Evolutionary conservation across 129 eudicot genomes (phyloP), one percentile per base, ranked within the genome.

Genomic region (Deinandra increscens): DNA sequence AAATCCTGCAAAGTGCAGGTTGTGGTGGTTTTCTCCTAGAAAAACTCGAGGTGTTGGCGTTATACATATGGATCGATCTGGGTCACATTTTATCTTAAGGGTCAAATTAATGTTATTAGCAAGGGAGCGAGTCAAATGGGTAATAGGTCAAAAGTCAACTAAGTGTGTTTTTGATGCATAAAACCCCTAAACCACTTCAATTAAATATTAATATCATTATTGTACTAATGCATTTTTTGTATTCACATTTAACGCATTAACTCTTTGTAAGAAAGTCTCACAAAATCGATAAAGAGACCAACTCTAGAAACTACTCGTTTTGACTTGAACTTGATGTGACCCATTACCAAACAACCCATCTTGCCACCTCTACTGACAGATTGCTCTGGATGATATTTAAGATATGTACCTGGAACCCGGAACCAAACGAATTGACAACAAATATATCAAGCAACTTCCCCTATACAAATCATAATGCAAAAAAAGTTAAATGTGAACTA

Each of bases 351-450:
- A 53, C 60, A 14, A 50, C 58, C 11, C 26, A 50, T 50, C 26
- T 50, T 17, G 58, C 58, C 58, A 50, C 29, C 29, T 50, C 31
- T 10, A 53, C 60, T 19, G 33, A n/a, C 2, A 22, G 14, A n/a
- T 23, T 44, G 13, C 58, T 23, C 55, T 45, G 20, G 19, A 45
- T 31, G 36, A 26, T 36, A 70, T 23, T 48, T 19, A 41, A 69
- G 34, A 66, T 53, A 50, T 26, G 31, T 84, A 92, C 98, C 94
- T 91, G 98, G 82, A 84, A 91, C 64, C 84, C 98, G 54, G 98
- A 88, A 62, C 98, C 98, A 65, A 82, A 88, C 14, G 98, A 91
- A 84, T 91, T 91, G 60, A 91, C 98, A n/a, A 91, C 94, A 82
- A 91, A 91, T 75, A 91, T 88, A 70, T 91, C 96, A 34, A 91